phyloP scores from a whole-genome alignment of 176 grass and related monocot species.

The Triticum timopheevii region DNA sequence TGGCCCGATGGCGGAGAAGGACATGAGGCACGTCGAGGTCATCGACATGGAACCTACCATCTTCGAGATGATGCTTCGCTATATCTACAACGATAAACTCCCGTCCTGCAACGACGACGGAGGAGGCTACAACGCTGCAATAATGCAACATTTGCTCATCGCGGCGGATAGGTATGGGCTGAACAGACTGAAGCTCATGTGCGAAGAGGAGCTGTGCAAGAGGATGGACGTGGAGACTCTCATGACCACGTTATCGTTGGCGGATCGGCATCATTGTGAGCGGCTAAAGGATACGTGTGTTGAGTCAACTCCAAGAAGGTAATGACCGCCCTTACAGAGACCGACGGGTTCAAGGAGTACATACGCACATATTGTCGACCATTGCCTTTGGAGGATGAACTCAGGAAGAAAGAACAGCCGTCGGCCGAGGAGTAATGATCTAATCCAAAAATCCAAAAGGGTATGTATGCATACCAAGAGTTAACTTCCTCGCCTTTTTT shows the following conservation, averaged over 20 bases:
- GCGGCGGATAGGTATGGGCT: not conserved
- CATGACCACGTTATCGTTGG: not conserved
- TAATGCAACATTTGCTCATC: not conserved
- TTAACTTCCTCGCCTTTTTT: too few relatives aligned
- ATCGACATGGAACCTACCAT: not conserved
- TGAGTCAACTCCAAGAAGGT: too few relatives aligned
- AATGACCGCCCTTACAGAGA: too few relatives aligned
- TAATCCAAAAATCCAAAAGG: too few relatives aligned
- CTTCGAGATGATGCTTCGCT: conserved; percentile 26
- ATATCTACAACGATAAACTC: not conserved
- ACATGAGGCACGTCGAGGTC: not conserved
- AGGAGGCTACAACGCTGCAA: too few relatives aligned
- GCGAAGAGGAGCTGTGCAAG: not conserved
- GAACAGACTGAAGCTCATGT: not conserved
- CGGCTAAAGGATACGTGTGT: not conserved
- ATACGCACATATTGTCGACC: too few relatives aligned
- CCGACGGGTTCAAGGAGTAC: too few relatives aligned
- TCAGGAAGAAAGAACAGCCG: too few relatives aligned
- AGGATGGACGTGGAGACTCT: not conserved
- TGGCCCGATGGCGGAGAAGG: not conserved
- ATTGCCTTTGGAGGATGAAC: too few relatives aligned
- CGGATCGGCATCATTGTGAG: not conserved
- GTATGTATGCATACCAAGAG: too few relatives aligned
- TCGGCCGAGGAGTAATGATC: too few relatives aligned
- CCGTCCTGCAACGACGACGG: not conserved